Conservation (phyloP, 139 green algal genomes). For the Spirogloea muscicola region DNA sequence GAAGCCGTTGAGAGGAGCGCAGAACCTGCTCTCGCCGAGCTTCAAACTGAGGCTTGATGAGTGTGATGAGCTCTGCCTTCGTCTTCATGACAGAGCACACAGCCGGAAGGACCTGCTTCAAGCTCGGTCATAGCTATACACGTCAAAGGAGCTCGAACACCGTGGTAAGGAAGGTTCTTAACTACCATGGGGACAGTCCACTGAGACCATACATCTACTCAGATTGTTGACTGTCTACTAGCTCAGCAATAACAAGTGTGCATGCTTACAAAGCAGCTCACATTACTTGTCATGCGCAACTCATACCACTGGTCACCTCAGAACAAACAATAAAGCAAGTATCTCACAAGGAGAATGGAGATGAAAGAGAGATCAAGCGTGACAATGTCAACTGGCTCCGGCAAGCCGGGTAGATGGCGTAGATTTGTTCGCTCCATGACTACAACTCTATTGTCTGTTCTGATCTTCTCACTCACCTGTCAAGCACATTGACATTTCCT, state of each 20-base stretch:
- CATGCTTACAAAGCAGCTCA: background rate
- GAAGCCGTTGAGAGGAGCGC: background rate
- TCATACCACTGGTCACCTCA: too few species aligned
- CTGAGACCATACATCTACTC: too few species aligned
- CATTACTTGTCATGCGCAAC: too few species aligned
- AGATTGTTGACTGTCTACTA: too few species aligned
- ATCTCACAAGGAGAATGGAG: constrained; percentile 61
- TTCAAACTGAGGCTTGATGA: constrained; percentile 99
- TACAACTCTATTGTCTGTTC: constrained; percentile 68
- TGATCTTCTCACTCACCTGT: constrained; percentile 82
- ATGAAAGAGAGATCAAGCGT: constrained; percentile 98
- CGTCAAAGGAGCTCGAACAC: too few species aligned
- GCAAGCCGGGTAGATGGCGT: constrained; percentile 68
- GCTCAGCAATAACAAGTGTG: too few species aligned
- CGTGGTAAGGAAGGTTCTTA: too few species aligned
- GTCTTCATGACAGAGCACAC: constrained; percentile 58
- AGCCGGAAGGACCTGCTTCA: constrained; percentile 55
- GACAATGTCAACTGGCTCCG: constrained; percentile 63
- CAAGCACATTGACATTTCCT: too few species aligned
- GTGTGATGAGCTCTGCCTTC: constrained; percentile 66
- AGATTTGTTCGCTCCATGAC: constrained; percentile 94
- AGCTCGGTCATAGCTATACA: too few species aligned
- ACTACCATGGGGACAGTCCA: too few species aligned
- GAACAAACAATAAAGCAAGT: constrained; percentile 17
- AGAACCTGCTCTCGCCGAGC: constrained; percentile 69